Evolutionary conservation across 2,329 filamentous ascomycete genomes (phyloP), one percentile per base, ranked within the genome.

Genomic region (Aspergillus glaucus): DNA sequence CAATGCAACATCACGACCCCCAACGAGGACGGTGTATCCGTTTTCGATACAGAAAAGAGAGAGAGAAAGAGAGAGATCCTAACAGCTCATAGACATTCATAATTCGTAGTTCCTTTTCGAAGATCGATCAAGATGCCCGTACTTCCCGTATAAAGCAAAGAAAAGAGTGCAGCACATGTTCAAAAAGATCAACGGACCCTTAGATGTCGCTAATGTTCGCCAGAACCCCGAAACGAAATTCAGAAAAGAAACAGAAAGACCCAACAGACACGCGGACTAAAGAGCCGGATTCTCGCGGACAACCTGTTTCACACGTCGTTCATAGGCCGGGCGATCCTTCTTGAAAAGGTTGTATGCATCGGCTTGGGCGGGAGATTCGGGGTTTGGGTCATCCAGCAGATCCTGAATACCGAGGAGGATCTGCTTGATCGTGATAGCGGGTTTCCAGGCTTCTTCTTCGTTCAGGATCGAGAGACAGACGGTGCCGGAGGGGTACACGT

Each of bases 381-480:
- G 93, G 66, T 98, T 98, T 14, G 94, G 93, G 62, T 96, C 92
- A 68, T 98, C 86, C 37, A 98, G 83, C 1, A 98, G 81, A 61
- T 95, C 92, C 70, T 98, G 93, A 50, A 98, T 95, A 44, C 93
- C 93, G 1, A 97, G 79, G 5, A 97, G 80, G 55, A 98, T 97
- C 72, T 97, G 90, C 74, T 96, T 97, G 68, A 98, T 89, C 0
- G 93, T 98, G 63, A 98, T 98, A 6, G 93, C 92, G 1, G 93
- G 94, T 70, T 95, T 94, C 93, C 94, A 98, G 6, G 88, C 91
- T 68, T 98, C 93, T 62, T 98, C 93, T 69, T 98, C 94, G 73
- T 97, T 98, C 57, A 98, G 75, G 58, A 98, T 98, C 24, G 89
- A 95, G 19, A 98, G 80, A 66, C 93, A 98, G 53, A 98, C 93